Base-by-base conservation (phyloP, 169 alveolate species). In the Plasmodium malariae region DNA sequence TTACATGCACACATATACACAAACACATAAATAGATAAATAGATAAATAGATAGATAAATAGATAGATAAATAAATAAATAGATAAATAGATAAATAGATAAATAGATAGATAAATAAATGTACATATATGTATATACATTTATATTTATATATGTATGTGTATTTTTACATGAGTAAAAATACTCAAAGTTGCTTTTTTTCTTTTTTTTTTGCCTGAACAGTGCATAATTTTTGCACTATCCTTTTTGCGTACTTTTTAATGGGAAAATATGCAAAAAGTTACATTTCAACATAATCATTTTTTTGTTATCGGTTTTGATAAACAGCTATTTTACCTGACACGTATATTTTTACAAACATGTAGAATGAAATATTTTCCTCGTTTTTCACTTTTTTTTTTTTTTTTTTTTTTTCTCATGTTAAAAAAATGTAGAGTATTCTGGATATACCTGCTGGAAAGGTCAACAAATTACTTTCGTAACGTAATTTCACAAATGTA, bases 401-500 rank as follows among this genome's bases (percentile, higher is more conserved):
- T 67, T 32, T 14, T 43, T 34, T 59, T 24, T 65, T 19, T 34
- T 24, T 24, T 65, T 65, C 54, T 14, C 70, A 1, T 4, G 1
- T 36, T 17, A 21, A 21, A 21, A 2, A 73, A 59, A 19, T 43
- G 3, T 32, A 76, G 88, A 49, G 74, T 62, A 19, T 76, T 76
- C 34, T 76, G 88, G 88, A 76, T 76, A 60, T 76, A 76, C 54
- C 26, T 76, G 3, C 68, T 76, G 34, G 88, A 76, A 36, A 60
- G 74, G 21, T 51, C 88, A 36, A 76, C 88, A 48, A 76, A 62
- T 21, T 59, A 76, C 36, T 76, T 76, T 68, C 88, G 88, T 54
- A 76, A 76, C 63, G 51, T 76, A 12, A 48, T 76, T 63, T 76
- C 88, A 24, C 88, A 76, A 51, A 76, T 76, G 88, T 76, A 76